Base-by-base conservation (phyloP, 208 protist species). In the Acanthamoeba castellanii region DNA sequence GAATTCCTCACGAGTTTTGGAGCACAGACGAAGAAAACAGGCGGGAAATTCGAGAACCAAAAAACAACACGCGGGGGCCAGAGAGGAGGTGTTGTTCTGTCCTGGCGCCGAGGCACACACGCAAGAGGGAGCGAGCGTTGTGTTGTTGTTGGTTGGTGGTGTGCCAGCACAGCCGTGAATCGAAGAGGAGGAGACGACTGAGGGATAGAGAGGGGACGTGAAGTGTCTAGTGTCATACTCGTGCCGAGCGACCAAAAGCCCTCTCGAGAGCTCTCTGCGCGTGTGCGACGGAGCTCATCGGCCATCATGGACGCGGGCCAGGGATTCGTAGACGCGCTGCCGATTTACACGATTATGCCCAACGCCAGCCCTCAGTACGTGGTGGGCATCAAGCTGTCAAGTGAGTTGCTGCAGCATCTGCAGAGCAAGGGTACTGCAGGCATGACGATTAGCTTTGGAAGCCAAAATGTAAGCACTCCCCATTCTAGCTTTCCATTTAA, bases 271-370 rank as follows among this genome's bases (percentile, higher is more conserved):
- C 57, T 64, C 20, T 64, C 57, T 64, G 13, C 32, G 27, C n/a
- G n/a, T 72, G 30, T n/a, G 30, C n/a, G n/a, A 32, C 34, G 72
- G 72, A 81, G 72, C 72, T 81, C 72, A 81, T n/a, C 30, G 37
- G 37, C 64, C 64, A 72, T 72, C 72, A 87, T 87, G 78, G 78
- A 87, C 78, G 78, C 78, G 3, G 78, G 78, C 20, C 78, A 87
- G 50, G 78, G 78, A 30, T 92, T 92, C 34, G 85, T 92, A 7
- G 85, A 92, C n/a, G 55, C 85, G 30, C 61, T 76, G 57, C 85
- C 85, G 20, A 30, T 68, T 66, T 92, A 92, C 34, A 74, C 85
- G 6, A 74, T 92, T 18, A 37, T 92, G 59, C 64, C 85, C 59
- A 68, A 92, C 14, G 30, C 59, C 22, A 55, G n/a, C 32, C 61